Base-by-base conservation (phyloP, 164 flowering plant genomes). In the Dillenia turbinata region DNA sequence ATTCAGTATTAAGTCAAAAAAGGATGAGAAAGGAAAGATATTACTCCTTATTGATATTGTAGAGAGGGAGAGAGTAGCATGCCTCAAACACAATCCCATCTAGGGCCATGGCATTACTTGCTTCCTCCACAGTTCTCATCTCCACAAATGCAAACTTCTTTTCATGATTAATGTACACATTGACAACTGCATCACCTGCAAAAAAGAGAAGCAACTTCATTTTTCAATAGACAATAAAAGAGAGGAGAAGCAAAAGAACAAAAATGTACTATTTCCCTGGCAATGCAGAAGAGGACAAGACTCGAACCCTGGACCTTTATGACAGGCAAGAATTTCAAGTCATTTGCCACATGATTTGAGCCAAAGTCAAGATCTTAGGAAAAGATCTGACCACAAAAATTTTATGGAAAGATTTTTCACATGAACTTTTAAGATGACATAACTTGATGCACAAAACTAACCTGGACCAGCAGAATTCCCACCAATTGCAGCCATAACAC, bases 61-160 rank as follows among this genome's bases (percentile, higher is more conserved):
- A 47, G 2, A 60, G 1, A 40, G 6, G 14, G 22, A 49, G 22
- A 61, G 49, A 63, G 26, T n/a, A 47, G 16, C 75, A 65, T 77
- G 67, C 97, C 91, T 90, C 97, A 70, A 90, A 90, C 33, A 80
- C 71, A 53, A 90, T 85, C 52, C 97, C 97, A 70, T 90, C 97
- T 53, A 90, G 71, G 43, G 96, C 83, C 96, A 90, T 90, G 26
- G 96, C 96, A 76, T 90, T 90, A 62, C 91, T 86, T 43, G 94
- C 94, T 76, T 90, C 97, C 75, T 87, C 97, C 69, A 90, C 97
- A 22, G 92, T 72, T 73, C 97, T 84, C 97, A 90, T 90, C 77
- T 90, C 94, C 66, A 90, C 92, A 72, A 90, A 90, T 52, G 97
- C 97, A 71, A 90, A 90, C 69, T 90, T 90, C 77, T 90, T 90